These are phyloP conservation scores for Porcisia hertigi DNA, from an alignment of 208 protist species.

Conservation along the genomic window DNA sequence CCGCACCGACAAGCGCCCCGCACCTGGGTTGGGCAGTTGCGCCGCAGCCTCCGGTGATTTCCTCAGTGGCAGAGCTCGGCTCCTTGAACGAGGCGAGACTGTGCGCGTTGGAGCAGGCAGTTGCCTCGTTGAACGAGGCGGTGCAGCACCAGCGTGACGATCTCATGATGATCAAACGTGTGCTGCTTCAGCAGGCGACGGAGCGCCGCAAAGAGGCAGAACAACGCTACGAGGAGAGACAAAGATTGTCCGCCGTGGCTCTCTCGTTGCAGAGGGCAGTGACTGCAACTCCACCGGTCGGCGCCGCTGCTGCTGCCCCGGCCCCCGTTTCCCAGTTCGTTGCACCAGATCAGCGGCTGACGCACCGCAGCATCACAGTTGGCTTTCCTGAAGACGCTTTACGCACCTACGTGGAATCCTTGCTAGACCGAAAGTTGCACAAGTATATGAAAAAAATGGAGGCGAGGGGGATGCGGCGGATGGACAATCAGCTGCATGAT, in stretches of 20 bases:
- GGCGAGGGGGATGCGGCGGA: slow-evolving; percentile 47
- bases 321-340: not conserved
- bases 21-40: not conserved
- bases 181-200: slow-evolving; percentile 79
- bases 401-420: slow-evolving; percentile 65
- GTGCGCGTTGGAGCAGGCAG: slow-evolving; percentile 62
- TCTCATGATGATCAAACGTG: slow-evolving; percentile 81
- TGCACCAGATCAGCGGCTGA: slow-evolving; percentile 20
- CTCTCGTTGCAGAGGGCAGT: slow-evolving; percentile 8
- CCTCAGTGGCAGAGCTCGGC: not conserved
- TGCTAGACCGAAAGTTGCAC: slow-evolving; percentile 57
- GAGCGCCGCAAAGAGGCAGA: slow-evolving; percentile 64
- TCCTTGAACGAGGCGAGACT: slow-evolving; percentile 49
- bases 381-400: slow-evolving; percentile 82
- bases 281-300: not conserved
- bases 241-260: slow-evolving; percentile 10
- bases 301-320: not conserved
- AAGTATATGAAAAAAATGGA: slow-evolving; percentile 68
- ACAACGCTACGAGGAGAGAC: slow-evolving; percentile 32
- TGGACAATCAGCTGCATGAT: slow-evolving; percentile 76
- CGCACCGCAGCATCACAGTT: slow-evolving; percentile 66
- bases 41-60: not conserved
- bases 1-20: not conserved
- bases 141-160: slow-evolving; percentile 87
- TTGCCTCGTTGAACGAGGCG: slow-evolving; percentile 73